These are phyloP conservation scores for Bathelium albidoporum DNA, from an alignment of 495 filamentous ascomycete genomes.

Conservation along the genomic window DNA sequence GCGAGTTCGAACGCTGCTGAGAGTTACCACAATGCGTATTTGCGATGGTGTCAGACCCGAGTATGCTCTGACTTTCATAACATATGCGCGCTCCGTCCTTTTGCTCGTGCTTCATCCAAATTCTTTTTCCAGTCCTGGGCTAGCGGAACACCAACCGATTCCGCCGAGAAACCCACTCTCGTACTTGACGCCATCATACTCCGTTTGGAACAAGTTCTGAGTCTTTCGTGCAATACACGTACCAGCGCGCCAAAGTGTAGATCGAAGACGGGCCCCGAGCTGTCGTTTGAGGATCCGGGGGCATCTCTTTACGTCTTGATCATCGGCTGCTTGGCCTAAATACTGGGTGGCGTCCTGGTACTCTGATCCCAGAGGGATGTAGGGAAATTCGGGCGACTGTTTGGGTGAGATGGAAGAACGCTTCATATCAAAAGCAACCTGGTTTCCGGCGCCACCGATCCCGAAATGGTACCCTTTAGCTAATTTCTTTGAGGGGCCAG, in stretches of 20 bases:
- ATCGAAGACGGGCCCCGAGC: background rate
- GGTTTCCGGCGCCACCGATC: background rate
- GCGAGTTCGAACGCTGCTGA: too few species aligned
- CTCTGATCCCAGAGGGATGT: background rate
- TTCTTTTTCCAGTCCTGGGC: background rate
- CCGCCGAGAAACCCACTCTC: background rate
- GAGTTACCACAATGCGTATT: too few species aligned
- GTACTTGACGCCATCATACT: background rate
- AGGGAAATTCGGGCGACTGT: background rate
- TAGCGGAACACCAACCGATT: background rate
- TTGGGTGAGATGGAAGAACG: background rate
- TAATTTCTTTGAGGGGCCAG: background rate
- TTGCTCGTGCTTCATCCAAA: background rate
- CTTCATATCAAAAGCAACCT: background rate
- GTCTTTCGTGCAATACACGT: background rate
- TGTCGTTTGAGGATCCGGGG: background rate
- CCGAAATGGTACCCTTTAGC: background rate
- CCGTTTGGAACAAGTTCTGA: background rate
- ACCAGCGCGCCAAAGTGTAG: background rate
- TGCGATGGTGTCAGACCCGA: too few species aligned
- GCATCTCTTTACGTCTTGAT: background rate
- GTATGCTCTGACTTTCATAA: too few species aligned
- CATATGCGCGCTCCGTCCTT: too few species aligned
- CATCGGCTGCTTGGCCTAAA: background rate
- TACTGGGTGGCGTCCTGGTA: background rate